Percentiles rank a stretch among this genome's conserved stretches.
phyloP scores from a whole-genome alignment of 805 yeast species.

The Saccharomyces paradoxus region DNA sequence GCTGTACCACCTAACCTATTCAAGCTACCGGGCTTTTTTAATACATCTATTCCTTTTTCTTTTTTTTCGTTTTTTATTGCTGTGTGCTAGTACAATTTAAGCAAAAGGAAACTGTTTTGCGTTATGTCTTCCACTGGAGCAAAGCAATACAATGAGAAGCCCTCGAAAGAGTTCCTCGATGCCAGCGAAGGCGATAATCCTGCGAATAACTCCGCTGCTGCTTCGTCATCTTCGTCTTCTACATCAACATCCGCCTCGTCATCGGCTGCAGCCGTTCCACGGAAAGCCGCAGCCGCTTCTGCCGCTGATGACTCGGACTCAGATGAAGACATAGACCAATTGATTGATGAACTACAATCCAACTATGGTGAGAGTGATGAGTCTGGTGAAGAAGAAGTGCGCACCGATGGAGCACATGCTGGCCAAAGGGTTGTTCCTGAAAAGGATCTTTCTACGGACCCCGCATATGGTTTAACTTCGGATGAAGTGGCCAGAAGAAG shows the following conservation, averaged over 20 bases:
- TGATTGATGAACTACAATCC: conserved; percentile 68
- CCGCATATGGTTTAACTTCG: conserved; percentile 61
- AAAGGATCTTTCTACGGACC: conserved; percentile 75
- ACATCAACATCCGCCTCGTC: neutral
- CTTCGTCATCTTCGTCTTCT: neutral
- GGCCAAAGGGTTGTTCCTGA: conserved; percentile 78
- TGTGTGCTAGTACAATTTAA: neutral
- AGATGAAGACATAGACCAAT: conserved; percentile 63
- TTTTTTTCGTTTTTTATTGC: neutral
- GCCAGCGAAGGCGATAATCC: neutral
- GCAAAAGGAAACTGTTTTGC: neutral
- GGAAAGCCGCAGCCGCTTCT: neutral
- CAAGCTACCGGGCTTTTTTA: neutral
- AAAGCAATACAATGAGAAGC: neutral
- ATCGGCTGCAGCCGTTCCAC: neutral
- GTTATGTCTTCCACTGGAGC: neutral
- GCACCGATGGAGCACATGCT: conserved; percentile 40
- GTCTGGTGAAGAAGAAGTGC: conserved; percentile 44
- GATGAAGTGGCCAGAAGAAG: conserved; percentile 78
- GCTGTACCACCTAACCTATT: neutral
- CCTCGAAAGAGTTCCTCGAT: neutral
- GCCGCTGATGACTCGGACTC: conserved; percentile 23
- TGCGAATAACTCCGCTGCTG: neutral
- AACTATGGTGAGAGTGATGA: conserved; percentile 44
- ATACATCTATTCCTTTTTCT: neutral